A percentile compares a stretch with the other conserved stretches of the same genome.
Conservation (phyloP, 495 filamentous ascomycete species). For the Friedmanniomyces endolithicus region DNA sequence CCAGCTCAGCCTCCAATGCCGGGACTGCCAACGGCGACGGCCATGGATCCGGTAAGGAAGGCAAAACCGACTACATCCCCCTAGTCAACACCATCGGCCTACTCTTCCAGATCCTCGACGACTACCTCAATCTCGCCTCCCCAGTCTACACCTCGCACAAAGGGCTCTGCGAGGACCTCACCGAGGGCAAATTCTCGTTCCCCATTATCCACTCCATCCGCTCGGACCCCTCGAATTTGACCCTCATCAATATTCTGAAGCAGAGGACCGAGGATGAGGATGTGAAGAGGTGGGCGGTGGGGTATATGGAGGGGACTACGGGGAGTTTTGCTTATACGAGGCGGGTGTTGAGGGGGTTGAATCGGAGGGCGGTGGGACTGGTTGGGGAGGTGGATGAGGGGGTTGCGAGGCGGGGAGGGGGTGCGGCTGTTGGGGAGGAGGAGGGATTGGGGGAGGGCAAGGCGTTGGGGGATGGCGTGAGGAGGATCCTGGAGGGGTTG, state of each 20-base stretch:
- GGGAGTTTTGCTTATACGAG: slow-evolving; percentile 81
- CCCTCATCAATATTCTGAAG: slow-evolving; percentile 81
- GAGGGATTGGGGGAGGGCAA: too few species aligned
- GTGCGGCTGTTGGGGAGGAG: background rate
- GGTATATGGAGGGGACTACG: slow-evolving; percentile 69
- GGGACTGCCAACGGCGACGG: background rate
- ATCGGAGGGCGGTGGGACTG: slow-evolving; percentile 50
- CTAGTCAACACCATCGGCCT: slow-evolving; percentile 85
- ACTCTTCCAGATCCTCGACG: slow-evolving; percentile 68
- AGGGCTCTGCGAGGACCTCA: slow-evolving; percentile 91
- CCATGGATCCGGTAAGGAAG: background rate
- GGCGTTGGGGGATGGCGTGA: background rate
- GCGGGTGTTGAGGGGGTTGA: slow-evolving; percentile 53
- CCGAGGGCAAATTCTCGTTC: slow-evolving; percentile 96
- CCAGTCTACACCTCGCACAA: slow-evolving; percentile 72
- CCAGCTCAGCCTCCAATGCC: too few species aligned
- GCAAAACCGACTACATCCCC: slow-evolving; percentile 18
- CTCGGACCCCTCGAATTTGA: slow-evolving; percentile 60
- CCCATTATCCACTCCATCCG: slow-evolving; percentile 93
- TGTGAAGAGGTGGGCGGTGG: slow-evolving; percentile 80
- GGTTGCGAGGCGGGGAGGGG: background rate
- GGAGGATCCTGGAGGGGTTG: slow-evolving; percentile 4
- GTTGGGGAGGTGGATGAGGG: slow-evolving; percentile 47
- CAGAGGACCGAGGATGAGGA: slow-evolving; percentile 77
- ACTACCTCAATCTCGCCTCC: slow-evolving; percentile 69